Percentiles rank a stretch among this genome's conserved stretches.
These are phyloP conservation scores for Boletus fagicola DNA, from an alignment of 768 basidiomycete species.

Conservation along the genomic window DNA sequence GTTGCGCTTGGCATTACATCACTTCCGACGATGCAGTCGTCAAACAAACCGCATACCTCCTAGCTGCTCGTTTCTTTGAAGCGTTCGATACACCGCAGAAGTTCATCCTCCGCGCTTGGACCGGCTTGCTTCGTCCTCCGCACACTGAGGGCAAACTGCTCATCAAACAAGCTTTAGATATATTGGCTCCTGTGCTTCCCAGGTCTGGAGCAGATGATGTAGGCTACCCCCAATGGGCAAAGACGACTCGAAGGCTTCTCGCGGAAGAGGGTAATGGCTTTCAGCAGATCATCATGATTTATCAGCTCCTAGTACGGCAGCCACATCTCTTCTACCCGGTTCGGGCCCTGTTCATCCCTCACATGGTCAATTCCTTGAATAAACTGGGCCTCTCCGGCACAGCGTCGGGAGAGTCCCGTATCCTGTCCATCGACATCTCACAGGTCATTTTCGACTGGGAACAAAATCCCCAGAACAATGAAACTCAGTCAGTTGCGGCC, in stretches of 20 bases:
- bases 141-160: constrained; percentile 74
- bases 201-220: constrained; percentile 54
- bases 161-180: constrained; percentile 83
- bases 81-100: constrained; percentile 87
- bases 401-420: constrained; percentile 76
- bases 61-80: constrained; percentile 90
- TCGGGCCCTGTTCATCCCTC: constrained; percentile 87
- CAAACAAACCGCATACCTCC: constrained; percentile 87
- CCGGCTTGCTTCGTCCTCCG: constrained; percentile 78
- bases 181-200: constrained; percentile 79
- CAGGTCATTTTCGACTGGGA: constrained; percentile 97
- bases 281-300: constrained; percentile 74
- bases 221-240: constrained; percentile 79
- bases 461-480: constrained; percentile 47
- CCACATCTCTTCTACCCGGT: constrained; percentile 90
- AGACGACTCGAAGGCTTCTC: constrained; percentile 77
- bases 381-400: constrained; percentile 80
- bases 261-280: constrained; percentile 80
- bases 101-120: constrained; percentile 89
- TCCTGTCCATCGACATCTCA: constrained; percentile 84
- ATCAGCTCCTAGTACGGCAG: constrained; percentile 90
- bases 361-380: constrained; percentile 85
- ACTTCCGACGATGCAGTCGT: constrained; percentile 84
- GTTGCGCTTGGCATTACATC: constrained; percentile 89
- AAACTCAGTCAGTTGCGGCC: constrained; percentile 23